Evolutionary conservation across 2,329 filamentous ascomycete species (phyloP), one percentile per base, ranked within the genome.

Genomic region (Arthrobotrys conoides): DNA sequence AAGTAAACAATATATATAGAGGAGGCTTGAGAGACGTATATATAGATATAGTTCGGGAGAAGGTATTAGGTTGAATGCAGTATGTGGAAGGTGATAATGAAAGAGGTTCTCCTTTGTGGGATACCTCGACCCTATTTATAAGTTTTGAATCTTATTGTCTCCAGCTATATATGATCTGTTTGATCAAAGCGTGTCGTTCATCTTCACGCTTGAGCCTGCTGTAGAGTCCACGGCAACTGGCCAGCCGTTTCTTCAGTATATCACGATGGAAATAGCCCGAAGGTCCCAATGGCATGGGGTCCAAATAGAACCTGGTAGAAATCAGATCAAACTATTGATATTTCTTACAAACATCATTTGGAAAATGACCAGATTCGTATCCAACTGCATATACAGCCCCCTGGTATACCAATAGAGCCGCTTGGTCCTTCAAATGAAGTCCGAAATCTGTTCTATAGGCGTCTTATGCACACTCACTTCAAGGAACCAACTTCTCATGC

Each of bases 371-470:
- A 27, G 36, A n/a, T n/a, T 61, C 57, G 57, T 61, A 61, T 61
- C 57, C 36, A 61, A 61, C 57, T 61, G 57, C 57, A 61, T 61
- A 20, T 22, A 27, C 57, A 27, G 14, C 33, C 33, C 10, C 57
- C 33, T 36, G 22, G 55, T 44, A 41, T 44, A 14, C 12, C 18
- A 27, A 12, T 10, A 24, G n/a, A 44, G 14, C 27, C 10, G 22
- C 22, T 6, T 14, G 10, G 14, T 38, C 30, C 30, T 36, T 27
- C 22, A 20, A 44, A 44, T 10, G 10, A 41, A n/a, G 36, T 14
- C 20, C 9, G 36, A n/a, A 44, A 44, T n/a, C 18, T 44, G 27
- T 44, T 44, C 24, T 36, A 24, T 27, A 36, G 12, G 0, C 30
- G 6, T 14, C 12, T 5, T 22, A 38, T n/a, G n/a, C 20, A 46